Conservation (phyloP, 176 grass and related monocot species). For the Panicum miliaceum region DNA sequence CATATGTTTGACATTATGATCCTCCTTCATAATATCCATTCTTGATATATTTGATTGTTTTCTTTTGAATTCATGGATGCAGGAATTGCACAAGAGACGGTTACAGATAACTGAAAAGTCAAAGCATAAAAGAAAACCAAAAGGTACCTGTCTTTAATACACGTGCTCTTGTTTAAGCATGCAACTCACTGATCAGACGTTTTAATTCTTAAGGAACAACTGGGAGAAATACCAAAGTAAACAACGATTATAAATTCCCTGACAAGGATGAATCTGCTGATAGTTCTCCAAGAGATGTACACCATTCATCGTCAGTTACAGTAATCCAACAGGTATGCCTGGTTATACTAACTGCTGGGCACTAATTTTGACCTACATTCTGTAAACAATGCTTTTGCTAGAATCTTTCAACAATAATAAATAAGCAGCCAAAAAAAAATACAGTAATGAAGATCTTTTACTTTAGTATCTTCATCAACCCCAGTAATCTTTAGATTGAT, state of each 20-base stretch:
- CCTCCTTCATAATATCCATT: slow-evolving; percentile 7
- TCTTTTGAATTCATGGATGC: slow-evolving; percentile 26
- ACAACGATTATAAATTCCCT: slow-evolving; percentile 19
- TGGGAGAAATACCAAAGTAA: slow-evolving; percentile 31
- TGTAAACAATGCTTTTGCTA: slow-evolving; percentile 22
- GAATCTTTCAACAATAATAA: background rate
- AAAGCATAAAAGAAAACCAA: slow-evolving; percentile 48
- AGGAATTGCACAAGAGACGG: slow-evolving; percentile 73
- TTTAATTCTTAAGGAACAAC: slow-evolving; percentile 47
- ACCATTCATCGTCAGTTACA: slow-evolving; percentile 38
- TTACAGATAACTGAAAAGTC: slow-evolving; percentile 60
- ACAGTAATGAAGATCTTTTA: background rate
- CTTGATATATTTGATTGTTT: slow-evolving; percentile 12
- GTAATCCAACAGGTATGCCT: slow-evolving; percentile 42
- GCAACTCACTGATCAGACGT: background rate
- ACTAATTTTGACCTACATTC: slow-evolving; percentile 30
- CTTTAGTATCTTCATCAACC: background rate
- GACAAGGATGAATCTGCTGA: slow-evolving; percentile 37
- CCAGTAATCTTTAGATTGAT: slow-evolving; percentile 20
- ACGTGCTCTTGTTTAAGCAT: background rate
- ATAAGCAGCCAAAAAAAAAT: background rate
- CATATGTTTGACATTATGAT: background rate
- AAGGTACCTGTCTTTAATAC: slow-evolving; percentile 43
- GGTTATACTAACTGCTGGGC: slow-evolving; percentile 2
- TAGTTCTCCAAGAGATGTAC: slow-evolving; percentile 22